Evolutionary conservation across 352 stramenopile species (phyloP).

Genomic region (Aphanomyces stellatus): DNA sequence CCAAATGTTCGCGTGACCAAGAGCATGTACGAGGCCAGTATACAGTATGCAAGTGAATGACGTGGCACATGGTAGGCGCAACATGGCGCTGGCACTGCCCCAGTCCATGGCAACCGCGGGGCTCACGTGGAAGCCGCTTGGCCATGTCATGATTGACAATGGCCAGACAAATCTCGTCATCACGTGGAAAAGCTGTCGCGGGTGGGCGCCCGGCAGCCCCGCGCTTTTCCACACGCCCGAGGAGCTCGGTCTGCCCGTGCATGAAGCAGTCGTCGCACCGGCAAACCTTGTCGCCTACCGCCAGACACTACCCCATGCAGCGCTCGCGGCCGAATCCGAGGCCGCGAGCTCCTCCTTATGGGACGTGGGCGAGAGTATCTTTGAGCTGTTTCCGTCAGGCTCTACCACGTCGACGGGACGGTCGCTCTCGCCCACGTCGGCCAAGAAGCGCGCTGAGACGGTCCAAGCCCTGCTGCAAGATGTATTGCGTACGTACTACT

Average conservation of each 20-base stretch:
- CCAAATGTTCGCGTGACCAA: not conserved
- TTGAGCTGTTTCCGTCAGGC: too few relatives aligned
- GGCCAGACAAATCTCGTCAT: constrained; percentile 4
- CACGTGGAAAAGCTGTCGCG: not conserved
- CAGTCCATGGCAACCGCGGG: constrained; percentile 1
- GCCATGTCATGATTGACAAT: constrained; percentile 2
- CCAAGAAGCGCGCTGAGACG: too few relatives aligned
- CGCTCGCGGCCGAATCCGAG: too few relatives aligned
- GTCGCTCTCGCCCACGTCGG: too few relatives aligned
- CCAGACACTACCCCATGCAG: not conserved
- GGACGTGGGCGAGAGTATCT: too few relatives aligned
- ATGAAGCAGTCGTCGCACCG: not conserved
- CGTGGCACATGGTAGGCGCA: too few relatives aligned
- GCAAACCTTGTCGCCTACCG: constrained; percentile 2
- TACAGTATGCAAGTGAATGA: not conserved
- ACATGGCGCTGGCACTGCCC: too few relatives aligned
- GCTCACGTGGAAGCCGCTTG: not conserved
- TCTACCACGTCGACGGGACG: too few relatives aligned
- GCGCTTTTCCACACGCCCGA: constrained; percentile 1
- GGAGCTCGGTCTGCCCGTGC: not conserved
- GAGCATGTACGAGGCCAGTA: not conserved
- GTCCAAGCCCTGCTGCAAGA: too few relatives aligned
- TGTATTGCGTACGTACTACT: too few relatives aligned
- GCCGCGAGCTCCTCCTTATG: too few relatives aligned
- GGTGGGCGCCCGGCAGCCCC: not conserved